Evolutionary conservation across 1,284 basidiomycete species (phyloP), one percentile per base, ranked within the genome.

Genomic region (Rhodotorula sp.): DNA sequence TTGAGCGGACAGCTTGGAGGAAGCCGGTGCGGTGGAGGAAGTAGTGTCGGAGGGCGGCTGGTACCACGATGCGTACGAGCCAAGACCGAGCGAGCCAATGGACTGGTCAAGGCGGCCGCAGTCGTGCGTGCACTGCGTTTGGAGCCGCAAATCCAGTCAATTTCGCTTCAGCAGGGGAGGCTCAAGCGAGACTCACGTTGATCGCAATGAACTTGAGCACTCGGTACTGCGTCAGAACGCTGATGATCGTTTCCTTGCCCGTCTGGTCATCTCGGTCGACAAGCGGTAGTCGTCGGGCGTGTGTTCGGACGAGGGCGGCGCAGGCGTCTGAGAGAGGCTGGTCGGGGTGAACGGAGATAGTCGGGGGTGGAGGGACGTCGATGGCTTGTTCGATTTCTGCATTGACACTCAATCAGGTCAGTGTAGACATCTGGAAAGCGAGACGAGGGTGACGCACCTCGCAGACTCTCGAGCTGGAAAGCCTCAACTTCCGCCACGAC

Each of bases 201-300:
- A 96, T 95, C 50, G 96, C 89, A 71, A 99, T 96, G 79, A 98
- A 99, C 81, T 99, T 99, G 80, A 99, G 87, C 30, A 99, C 88
- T 40, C 96, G 87, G 78, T 99, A 99, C 81, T 99, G 96, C 0
- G 96, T 99, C 70, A 99, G 83, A 2, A 98, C 94, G 46, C 91
- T 94, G 56, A 99, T 88, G 73, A 99, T 94, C 26, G 97, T 89
- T 82, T 98, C 94, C 69, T 94, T 91, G 10, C 90, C 91, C 11
- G 95, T 97, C 80, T 94, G 91, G 7, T 92, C 87, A 79, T 99
- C 95, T 70, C 88, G 86, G 78, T 99, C 96, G 54, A 99, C 89
- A 22, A 99, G 84, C 8, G 96, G 96, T 20, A 99, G 83, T 26
- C 96, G 88, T 50, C 96, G 88, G 1, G 96, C 96, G 78, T 98